Evolutionary conservation across 176 grass and related monocot genomes (phyloP).

Genomic region (Triticum dicoccoides): DNA sequence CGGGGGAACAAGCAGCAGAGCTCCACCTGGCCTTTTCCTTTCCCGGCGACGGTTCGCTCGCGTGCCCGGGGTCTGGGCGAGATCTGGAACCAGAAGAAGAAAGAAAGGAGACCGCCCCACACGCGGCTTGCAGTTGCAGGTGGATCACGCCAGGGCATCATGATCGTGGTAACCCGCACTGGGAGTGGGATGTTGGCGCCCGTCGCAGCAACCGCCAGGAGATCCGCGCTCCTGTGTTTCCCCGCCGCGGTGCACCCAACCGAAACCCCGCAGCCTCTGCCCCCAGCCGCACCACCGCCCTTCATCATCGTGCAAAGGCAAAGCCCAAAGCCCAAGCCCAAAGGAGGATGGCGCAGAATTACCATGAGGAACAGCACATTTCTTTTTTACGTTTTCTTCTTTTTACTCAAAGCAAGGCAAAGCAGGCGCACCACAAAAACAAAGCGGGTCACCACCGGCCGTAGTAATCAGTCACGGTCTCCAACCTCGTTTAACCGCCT

Average conservation of each 20-base stretch:
- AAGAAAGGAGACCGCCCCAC: neutral
- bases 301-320: neutral
- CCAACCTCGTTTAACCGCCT: neutral
- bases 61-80: constrained; percentile 1
- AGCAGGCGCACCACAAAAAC: neutral
- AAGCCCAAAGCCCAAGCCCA: neutral
- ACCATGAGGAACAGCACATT: neutral
- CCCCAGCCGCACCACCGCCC: neutral
- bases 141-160: neutral
- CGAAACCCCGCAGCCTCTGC: neutral
- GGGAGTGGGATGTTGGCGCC: constrained; percentile 4
- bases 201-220: constrained; percentile 10
- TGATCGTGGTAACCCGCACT: neutral
- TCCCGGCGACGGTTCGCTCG: neutral
- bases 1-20: neutral
- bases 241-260: constrained; percentile 17
- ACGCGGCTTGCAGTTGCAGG: neutral
- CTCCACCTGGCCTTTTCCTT: neutral
- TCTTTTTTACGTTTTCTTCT: neutral
- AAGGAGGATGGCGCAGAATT: neutral
- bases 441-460: neutral
- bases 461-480: neutral
- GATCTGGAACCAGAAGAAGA: constrained; percentile 17
- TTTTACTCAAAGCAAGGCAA: neutral
- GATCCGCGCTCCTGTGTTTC: constrained; percentile 48